phyloP scores from a whole-genome alignment of 2,329 filamentous ascomycete genomes.

The Fusarium kyushuense region DNA sequence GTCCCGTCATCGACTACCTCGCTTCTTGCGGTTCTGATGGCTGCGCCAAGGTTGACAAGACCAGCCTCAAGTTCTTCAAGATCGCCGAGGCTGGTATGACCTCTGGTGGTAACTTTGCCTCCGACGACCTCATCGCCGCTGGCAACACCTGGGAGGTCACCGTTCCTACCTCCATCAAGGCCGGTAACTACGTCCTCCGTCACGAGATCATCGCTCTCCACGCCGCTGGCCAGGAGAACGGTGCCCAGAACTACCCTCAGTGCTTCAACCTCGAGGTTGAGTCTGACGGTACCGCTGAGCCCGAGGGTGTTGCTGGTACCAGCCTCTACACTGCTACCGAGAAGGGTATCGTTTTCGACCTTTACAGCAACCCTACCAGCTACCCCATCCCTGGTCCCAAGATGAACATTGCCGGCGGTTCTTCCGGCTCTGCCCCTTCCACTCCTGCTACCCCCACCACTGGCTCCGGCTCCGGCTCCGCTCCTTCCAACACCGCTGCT shows the following conservation, averaged over 20 bases:
- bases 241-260: conserved; percentile 65
- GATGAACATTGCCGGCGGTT: conserved; percentile 26
- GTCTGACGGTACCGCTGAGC: conserved; percentile 55
- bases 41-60: conserved; percentile 66
- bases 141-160: conserved; percentile 52
- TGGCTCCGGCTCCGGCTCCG: conserved; percentile 3
- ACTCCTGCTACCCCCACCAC: conserved; percentile 3
- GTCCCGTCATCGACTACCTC: conserved; percentile 73
- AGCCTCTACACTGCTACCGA: conserved; percentile 50
- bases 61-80: conserved; percentile 72
- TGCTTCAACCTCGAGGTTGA: conserved; percentile 63
- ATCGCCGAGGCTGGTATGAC: conserved; percentile 67
- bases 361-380: conserved; percentile 45
- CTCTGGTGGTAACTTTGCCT: conserved; percentile 51
- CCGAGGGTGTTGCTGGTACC: conserved; percentile 51
- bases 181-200: conserved; percentile 62
- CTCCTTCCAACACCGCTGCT: conserved; percentile 15
- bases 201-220: conserved; percentile 67
- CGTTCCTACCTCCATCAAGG: conserved; percentile 52
- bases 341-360: conserved; percentile 52
- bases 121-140: conserved; percentile 59
- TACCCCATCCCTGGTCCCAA: conserved; percentile 50
- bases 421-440: conserved; percentile 7
- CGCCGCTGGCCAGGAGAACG: conserved; percentile 56
- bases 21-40: conserved; percentile 67